Percentiles rank a stretch among this genome's conserved stretches.
These are phyloP conservation scores for Carpinus viminea DNA, from an alignment of 306 rosid species.

Conservation along the genomic window DNA sequence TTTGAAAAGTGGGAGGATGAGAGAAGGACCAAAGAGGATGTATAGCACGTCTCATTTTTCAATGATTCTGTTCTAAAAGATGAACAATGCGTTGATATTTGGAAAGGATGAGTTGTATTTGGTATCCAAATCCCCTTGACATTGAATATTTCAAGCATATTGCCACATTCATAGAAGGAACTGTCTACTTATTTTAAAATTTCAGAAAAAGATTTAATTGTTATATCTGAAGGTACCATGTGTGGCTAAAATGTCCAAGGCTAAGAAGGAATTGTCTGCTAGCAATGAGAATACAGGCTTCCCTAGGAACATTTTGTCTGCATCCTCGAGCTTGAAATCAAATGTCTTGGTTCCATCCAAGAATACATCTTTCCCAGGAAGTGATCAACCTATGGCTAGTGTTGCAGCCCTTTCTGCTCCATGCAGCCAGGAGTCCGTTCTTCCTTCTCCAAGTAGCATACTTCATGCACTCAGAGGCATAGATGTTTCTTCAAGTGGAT, in stretches of 20 bases:
- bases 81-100: background rate
- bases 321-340: slow-evolving; percentile 38
- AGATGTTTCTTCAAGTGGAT: slow-evolving; percentile 40
- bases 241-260: slow-evolving; percentile 43
- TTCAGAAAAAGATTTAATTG: slow-evolving; percentile 3
- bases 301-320: slow-evolving; percentile 22
- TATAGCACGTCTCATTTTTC: background rate
- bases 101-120: background rate
- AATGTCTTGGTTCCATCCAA: slow-evolving; percentile 27
- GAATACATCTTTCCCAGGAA: slow-evolving; percentile 16
- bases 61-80: background rate
- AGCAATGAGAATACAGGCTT: slow-evolving; percentile 22
- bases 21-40: too few relatives aligned
- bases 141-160: background rate
- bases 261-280: slow-evolving; percentile 40
- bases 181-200: background rate
- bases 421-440: slow-evolving; percentile 15
- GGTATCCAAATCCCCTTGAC: background rate
- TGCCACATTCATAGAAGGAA: background rate
- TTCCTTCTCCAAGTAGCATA: slow-evolving; percentile 24
- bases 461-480: slow-evolving; percentile 23
- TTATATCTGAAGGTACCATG: slow-evolving; percentile 54
- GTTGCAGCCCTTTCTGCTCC: slow-evolving; percentile 24
- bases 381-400: slow-evolving; percentile 22
- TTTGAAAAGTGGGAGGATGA: too few relatives aligned